phyloP scores from a whole-genome alignment of 768 basidiomycete genomes.

The Suillus weaverae region DNA sequence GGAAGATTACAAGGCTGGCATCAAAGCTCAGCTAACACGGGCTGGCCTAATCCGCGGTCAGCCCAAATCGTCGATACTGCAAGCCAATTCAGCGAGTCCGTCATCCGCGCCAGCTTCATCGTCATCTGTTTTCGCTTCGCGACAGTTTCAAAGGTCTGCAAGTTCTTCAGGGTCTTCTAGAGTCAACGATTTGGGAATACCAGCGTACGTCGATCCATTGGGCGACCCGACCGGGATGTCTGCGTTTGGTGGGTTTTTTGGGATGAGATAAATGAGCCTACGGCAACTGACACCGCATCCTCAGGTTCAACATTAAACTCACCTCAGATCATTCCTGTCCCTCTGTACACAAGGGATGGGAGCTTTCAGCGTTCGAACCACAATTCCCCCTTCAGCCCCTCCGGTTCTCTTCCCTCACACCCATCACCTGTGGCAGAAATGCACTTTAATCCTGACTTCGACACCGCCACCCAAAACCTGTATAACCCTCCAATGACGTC shows the following conservation, averaged over 20 bases:
- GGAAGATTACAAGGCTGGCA: constrained; percentile 79
- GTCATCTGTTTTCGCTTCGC: constrained; percentile 35
- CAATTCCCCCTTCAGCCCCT: constrained; percentile 36
- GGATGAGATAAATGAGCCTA: neutral
- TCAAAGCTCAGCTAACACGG: constrained; percentile 77
- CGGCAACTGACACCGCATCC: constrained; percentile 14
- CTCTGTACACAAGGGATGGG: constrained; percentile 24
- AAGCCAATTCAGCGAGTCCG: constrained; percentile 28
- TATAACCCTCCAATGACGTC: constrained; percentile 27
- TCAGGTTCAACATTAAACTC: constrained; percentile 30
- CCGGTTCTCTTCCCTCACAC: constrained; percentile 33
- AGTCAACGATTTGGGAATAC: constrained; percentile 20
- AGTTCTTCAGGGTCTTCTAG: constrained; percentile 21
- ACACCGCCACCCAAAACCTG: constrained; percentile 32
- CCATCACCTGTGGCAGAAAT: constrained; percentile 33
- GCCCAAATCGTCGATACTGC: constrained; percentile 59
- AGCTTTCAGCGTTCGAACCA: constrained; percentile 27
- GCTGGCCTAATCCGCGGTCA: constrained; percentile 83
- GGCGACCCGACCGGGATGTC: constrained; percentile 27
- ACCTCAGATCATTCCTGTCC: constrained; percentile 29
- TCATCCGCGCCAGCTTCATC: constrained; percentile 21
- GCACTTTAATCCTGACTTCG: constrained; percentile 36
- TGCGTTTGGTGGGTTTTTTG: constrained; percentile 27
- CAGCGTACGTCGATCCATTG: constrained; percentile 23
- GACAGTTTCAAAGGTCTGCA: constrained; percentile 26